Evolutionary conservation across 371 early-diverging fungal genomes (phyloP), one percentile per base, ranked within the genome.

Genomic region (Sporodiniella umbellata): DNA sequence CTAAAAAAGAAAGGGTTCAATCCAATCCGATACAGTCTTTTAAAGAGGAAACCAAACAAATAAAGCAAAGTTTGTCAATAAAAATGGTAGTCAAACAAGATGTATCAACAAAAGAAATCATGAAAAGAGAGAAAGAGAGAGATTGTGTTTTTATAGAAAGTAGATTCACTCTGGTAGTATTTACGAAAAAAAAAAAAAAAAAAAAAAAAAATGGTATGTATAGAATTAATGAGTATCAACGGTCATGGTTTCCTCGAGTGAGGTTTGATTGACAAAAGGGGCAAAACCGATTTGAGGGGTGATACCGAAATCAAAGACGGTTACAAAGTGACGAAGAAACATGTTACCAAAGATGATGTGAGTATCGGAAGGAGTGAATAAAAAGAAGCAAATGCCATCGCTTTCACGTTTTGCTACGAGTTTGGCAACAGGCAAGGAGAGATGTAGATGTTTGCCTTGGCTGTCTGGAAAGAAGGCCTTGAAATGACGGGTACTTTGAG

Each of bases 281-380:
- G 72, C 65, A 55, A 75, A 72, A 21, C 75, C 75, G 47, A 75
- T 63, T 4, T 60, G 67, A 33, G 69, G 45, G 14, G 15, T 21
- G 3, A 49, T 19, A 17, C 72, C 72, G 58, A 72, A 75, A 39
- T 75, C 72, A 28, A 51, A 75, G 0, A 72, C 72, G 5, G 70
- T 63, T 31, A 67, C 59, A 42, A 63, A 69, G 28, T 67, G 54
- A 21, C 70, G 60, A 10, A 75, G 38, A 8, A 69, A 40, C 56
- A 75, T 64, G 43, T 71, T 72, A 11, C 75, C 75, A 17, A 75
- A 26, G n/a, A 63, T 64, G 18, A 52, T 58, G 8, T 54, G 60
- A 23, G 48, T 48, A 0, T 54, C 33, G 11, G 58, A 52, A 2
- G 65, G 68, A 1, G 58, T 35, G 45, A 74, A 62, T 24, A 63